These are phyloP conservation scores for Trichopus zeylanicus DNA, from an alignment of 116 monocot species.

Conservation along the genomic window DNA sequence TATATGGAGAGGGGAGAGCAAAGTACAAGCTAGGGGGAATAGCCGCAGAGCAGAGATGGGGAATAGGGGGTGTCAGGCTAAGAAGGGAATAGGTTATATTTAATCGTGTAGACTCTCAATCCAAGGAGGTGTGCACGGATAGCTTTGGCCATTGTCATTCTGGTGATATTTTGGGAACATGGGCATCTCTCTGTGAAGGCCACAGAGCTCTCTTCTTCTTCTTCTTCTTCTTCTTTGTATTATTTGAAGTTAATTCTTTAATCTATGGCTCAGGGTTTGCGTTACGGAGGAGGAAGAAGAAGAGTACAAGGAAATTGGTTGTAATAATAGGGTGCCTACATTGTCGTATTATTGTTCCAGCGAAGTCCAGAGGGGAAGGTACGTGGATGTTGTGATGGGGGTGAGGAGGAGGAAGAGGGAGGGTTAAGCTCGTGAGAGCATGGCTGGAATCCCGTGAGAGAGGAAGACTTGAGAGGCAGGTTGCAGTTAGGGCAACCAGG, in stretches of 20 bases:
- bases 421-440: background rate
- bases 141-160: background rate
- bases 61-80: background rate
- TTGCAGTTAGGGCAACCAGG: too few relatives aligned
- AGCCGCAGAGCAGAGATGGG: background rate
- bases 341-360: background rate
- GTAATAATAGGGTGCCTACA: too few relatives aligned
- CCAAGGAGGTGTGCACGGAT: background rate
- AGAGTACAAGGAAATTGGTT: background rate
- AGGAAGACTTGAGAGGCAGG: too few relatives aligned
- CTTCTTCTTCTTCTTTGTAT: background rate
- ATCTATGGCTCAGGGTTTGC: too few relatives aligned
- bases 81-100: background rate
- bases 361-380: slow-evolving; percentile 1
- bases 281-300: too few relatives aligned
- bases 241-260: background rate
- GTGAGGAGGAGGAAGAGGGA: background rate
- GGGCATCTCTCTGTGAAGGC: background rate
- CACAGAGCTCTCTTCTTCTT: background rate
- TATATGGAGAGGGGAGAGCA: background rate
- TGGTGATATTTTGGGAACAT: background rate
- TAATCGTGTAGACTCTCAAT: background rate
- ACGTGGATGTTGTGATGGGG: background rate
- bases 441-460: slow-evolving; percentile 2
- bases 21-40: background rate